Conservation (phyloP, 495 filamentous ascomycete species). For the Aspergillus hancockii region DNA sequence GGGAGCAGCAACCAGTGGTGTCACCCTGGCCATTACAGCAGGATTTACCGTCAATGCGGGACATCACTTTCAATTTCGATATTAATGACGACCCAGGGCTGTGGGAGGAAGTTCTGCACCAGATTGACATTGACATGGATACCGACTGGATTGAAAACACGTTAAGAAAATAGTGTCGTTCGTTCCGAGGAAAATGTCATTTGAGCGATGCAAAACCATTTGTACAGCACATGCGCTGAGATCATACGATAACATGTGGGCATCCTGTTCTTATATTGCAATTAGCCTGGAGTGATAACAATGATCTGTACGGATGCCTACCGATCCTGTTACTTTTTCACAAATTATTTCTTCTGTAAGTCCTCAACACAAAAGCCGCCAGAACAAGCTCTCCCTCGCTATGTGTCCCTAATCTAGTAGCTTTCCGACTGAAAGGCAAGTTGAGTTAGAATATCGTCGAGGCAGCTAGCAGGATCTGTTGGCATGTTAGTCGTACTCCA, state of each 20-base stretch:
- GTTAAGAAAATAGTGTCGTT: slow-evolving; percentile 17
- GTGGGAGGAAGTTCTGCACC: slow-evolving; percentile 39
- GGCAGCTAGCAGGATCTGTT: background rate
- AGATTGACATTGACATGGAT: slow-evolving; percentile 45
- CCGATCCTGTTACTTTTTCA: too few species aligned
- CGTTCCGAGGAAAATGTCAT: too few species aligned
- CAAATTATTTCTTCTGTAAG: background rate
- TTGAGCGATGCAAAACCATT: too few species aligned
- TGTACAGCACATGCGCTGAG: too few species aligned
- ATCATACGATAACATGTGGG: too few species aligned
- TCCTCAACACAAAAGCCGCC: background rate
- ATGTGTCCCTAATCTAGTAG: background rate
- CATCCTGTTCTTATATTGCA: too few species aligned
- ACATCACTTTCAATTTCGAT: slow-evolving; percentile 39
- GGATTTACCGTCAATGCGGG: slow-evolving; percentile 30
- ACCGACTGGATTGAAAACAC: slow-evolving; percentile 44
- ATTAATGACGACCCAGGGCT: slow-evolving; percentile 39
- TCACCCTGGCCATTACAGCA: slow-evolving; percentile 24
- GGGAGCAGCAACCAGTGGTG: background rate
- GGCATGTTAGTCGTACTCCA: slow-evolving; percentile 23
- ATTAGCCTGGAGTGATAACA: too few species aligned
- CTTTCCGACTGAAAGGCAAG: background rate
- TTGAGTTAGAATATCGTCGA: slow-evolving; percentile 7
- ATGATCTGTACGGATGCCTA: too few species aligned
- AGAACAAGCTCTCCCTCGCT: background rate